Base-by-base conservation (phyloP, 1,284 basidiomycete genomes). In the Bondarzewia mesenterica region DNA sequence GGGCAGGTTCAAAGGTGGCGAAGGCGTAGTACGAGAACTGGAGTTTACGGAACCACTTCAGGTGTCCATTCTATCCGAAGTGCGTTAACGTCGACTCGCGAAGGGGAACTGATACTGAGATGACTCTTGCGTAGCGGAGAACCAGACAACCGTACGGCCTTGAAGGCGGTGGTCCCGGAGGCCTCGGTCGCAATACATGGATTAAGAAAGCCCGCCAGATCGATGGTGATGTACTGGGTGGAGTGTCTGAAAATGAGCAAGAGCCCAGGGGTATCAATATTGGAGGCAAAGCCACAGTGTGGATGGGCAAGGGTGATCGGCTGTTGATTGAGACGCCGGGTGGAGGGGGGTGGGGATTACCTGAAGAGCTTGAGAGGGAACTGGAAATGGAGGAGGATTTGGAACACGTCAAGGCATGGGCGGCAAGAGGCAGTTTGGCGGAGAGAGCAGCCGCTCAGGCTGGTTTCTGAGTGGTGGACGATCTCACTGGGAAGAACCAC, bases 71-170 rank as follows among this genome's bases (percentile, higher is more conserved):
- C 67, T 93, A 22, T 89, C 85, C 42, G 90, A 93, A 73, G 85
- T 78, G 4, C 20, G 16, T 40, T 5, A 3, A 8, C 12, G 10
- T 18, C 21, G 38, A 8, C 38, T n/a, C 16, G 10, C 16, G 38
- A 40, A 2, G 20, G 3, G 16, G 4, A 5, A 7, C 38, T 40
- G 38, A 16, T 5, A 40, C 12, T 1, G 8, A 2, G 3, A 2
- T 40, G 6, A 35, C 38, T 4, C 5, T 7, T 29, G 12, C 15
- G 10, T 58, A 93, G 83, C 75, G 95, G 50, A 77, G 95, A 15
- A 91, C 92, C 0, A 78, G 89, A 29, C 82, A 85, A 53, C 95
- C 95, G 8, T 97, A 95, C 63, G 95, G 95, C 2, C 65, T 94
- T 63, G 80, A 88, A 55, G 94, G 94, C 7, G 95, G 95, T 8